Evolutionary conservation across 371 early-diverging fungal species (phyloP), one percentile per base, ranked within the genome.

Genomic region (Mortierella sp.): DNA sequence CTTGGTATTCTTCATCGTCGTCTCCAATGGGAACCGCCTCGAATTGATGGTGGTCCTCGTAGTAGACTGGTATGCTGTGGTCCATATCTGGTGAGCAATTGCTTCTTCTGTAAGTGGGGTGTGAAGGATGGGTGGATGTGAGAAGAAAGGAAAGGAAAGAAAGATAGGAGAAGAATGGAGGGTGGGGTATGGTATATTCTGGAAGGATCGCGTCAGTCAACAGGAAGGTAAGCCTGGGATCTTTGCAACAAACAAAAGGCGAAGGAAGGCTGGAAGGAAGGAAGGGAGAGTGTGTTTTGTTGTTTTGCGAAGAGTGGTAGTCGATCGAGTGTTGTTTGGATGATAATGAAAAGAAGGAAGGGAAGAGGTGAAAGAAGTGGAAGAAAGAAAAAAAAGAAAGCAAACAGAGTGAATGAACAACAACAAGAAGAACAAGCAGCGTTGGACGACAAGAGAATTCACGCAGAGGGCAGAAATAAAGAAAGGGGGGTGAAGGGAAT

Each of bases 1-100:
- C 85, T 16, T 78, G 78, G 44, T 81, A 78, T 49, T 84, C 81
- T 68, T 84, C 85, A 21, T 84, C 81, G 35, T 84, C 81, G 29
- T 84, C 81, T 43, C 81, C 81, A 46, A 84, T 54, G 16, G 70
- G 74, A 21, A 78, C 71, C 1, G 76, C 76, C 10, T 84, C 81
- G 70, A 58, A 55, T 10, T 81, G 72, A 51, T 63, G 32, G 44
- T 81, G 81, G 41, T 73, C 76, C 58, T 81, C 78, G 56, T 84
- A 84, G 56, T 78, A 84, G 63, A 71, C 43, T 11, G 60, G 60
- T 35, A 72, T 63, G 55, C 43, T 71, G 78, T 71, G 78, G 44
- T 68, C 71, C 82, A 82, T 82, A 18, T 46, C 43, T 16, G 54
- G 43, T 1, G 24, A n/a, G 21, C 10, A n/a, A 51, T 35, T 12